A percentile compares a stretch with the other conserved stretches of the same genome.
Evolutionary conservation across 2,329 filamentous ascomycete species (phyloP).

Genomic region (Curvularia lunata): DNA sequence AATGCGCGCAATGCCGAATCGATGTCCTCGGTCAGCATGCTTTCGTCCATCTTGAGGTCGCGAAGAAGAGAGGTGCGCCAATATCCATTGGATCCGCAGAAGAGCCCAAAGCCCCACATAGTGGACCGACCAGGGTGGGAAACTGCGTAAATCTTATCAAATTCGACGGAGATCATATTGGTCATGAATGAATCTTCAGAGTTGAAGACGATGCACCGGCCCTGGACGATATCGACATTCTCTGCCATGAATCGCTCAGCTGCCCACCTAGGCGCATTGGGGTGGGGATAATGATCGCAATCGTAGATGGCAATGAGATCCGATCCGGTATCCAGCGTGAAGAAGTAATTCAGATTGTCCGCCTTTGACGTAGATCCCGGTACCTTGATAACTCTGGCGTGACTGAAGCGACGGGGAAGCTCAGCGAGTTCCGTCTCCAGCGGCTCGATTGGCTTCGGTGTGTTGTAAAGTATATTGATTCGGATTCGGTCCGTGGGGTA

Average conservation of each 20-base stretch:
- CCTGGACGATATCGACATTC: conserved; percentile 57
- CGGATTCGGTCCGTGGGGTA: conserved; percentile 56
- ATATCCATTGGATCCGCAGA: conserved; percentile 59
- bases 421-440: conserved; percentile 53
- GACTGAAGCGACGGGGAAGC: conserved; percentile 48
- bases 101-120: conserved; percentile 58
- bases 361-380: conserved; percentile 58
- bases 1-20: conserved; percentile 57
- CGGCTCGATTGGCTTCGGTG: conserved; percentile 55
- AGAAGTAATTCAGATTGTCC: conserved; percentile 59
- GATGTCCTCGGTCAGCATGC: conserved; percentile 59
- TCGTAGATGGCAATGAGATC: conserved; percentile 59
- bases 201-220: conserved; percentile 59
- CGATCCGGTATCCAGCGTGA: conserved; percentile 53
- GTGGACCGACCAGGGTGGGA: conserved; percentile 57
- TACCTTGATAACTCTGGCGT: conserved; percentile 56
- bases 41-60: conserved; percentile 58
- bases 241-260: conserved; percentile 55
- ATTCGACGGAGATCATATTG: conserved; percentile 58
- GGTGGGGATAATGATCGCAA: conserved; percentile 59
- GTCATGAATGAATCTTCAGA: conserved; percentile 53
- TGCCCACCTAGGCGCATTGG: conserved; percentile 57
- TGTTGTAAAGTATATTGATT: conserved; percentile 59
- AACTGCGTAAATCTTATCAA: conserved; percentile 60
- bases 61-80: conserved; percentile 55